These are phyloP conservation scores for Persicaria maculosa DNA, from an alignment of 148 eudicot species.

Conservation along the genomic window DNA sequence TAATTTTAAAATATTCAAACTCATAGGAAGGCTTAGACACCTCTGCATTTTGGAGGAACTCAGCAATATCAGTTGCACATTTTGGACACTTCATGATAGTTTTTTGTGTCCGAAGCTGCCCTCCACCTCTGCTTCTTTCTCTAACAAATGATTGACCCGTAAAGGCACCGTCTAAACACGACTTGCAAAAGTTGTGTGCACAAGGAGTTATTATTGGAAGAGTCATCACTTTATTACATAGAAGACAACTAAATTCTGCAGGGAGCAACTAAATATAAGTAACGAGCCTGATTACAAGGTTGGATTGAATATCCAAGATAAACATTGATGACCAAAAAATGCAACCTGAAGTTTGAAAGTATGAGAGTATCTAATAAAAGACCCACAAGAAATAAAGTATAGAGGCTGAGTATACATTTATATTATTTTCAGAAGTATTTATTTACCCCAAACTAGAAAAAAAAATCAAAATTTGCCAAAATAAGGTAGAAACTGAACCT, in stretches of 20 bases:
- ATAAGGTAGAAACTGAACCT: constrained; percentile 29
- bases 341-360: no score
- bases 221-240: constrained; percentile 60
- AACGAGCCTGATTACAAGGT: no score
- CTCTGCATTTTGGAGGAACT: constrained; percentile 68
- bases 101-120: constrained; percentile 62
- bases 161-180: constrained; percentile 63
- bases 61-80: constrained; percentile 70
- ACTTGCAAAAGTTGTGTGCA: constrained; percentile 81
- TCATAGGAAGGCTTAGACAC: constrained; percentile 13
- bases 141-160: constrained; percentile 48
- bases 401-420: neutral
- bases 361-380: no score
- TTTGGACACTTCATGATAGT: constrained; percentile 73
- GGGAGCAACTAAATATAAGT: neutral
- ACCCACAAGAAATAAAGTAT: no score
- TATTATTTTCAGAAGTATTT: neutral
- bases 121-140: constrained; percentile 56
- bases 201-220: constrained; percentile 82
- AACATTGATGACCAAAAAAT: neutral
- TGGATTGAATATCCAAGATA: no score
- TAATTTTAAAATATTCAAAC: no score
- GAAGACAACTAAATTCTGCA: constrained; percentile 65
- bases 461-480: neutral
- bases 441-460: neutral